Evolutionary conservation across 345 rosid genomes (phyloP), one percentile per base, ranked within the genome.

Genomic region (Triadica sebifera): DNA sequence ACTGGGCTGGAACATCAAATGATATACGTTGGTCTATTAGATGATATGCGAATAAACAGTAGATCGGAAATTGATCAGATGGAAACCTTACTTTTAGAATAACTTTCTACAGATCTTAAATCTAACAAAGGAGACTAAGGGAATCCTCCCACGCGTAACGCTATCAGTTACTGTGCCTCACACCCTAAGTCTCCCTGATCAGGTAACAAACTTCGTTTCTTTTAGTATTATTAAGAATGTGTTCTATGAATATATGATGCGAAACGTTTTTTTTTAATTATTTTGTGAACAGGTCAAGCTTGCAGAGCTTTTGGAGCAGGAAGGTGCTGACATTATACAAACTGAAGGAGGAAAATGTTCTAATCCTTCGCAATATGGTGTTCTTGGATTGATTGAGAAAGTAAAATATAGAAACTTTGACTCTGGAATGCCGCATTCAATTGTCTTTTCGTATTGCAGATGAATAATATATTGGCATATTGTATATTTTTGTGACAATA

Each of bases 311-410:
- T 77, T 89, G 68, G 90, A 89, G 71, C 79, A 53, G 64, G 92
- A 89, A 81, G 92, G 90, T 60, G 90, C 56, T 34, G 90, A 87
- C 76, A 62, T 89, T 70, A 86, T 88, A 74, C 92, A 88, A 78
- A 88, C 90, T 0, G 92, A 88, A 79, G 90, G 92, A 62, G 92
- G 90, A 56, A 88, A 88, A 70, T 85, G 86, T 71, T 86, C 89
- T 61, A 84, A 73, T 73, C 92, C 92, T 67, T 81, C 89, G 38
- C 75, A 75, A 65, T 75, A 87, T 3, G 92, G 92, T n/a, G 81
- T 85, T 65, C 85, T 85, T 0, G 89, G 92, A 24, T 80, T 89
- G 84, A 84, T 89, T 56, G 92, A 89, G 84, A 87, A 86, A 89
- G 92, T 87, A 81, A 74, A 12, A 13, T 12, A 19, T 6, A 20